phyloP scores from a whole-genome alignment of 441 rosid species.

The Corymbia calophylla region DNA sequence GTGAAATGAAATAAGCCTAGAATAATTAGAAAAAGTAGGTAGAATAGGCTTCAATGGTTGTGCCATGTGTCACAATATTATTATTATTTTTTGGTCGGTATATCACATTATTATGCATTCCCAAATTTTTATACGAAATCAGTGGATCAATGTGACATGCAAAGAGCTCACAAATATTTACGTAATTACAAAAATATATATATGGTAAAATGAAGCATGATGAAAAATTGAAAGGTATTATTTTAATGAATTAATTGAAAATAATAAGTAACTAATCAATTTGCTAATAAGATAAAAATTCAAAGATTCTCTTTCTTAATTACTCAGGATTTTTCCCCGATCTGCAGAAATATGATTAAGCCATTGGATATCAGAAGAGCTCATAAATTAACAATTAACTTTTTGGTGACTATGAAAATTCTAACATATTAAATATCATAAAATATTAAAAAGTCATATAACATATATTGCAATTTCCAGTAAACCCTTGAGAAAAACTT shows the following conservation, averaged over 20 bases:
- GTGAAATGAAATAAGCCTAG: neutral
- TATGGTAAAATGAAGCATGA: neutral
- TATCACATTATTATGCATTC: neutral
- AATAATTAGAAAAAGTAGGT: neutral
- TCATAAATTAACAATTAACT: neutral
- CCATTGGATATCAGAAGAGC: neutral
- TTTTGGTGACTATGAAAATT: neutral
- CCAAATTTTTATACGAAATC: neutral
- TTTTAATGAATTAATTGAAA: neutral
- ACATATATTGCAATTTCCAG: neutral
- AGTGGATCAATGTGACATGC: neutral
- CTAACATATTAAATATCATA: neutral
- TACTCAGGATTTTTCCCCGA: neutral
- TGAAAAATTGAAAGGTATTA: neutral
- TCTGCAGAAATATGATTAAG: neutral
- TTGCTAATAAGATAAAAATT: neutral
- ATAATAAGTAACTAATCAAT: neutral
- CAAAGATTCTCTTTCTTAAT: neutral
- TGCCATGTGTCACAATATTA: fast-evolving
- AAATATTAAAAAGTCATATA: neutral
- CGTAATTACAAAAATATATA: neutral
- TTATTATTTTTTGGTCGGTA: too few relatives aligned
- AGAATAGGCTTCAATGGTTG: neutral
- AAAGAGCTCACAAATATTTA: neutral
- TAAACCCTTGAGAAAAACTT: neutral